phyloP scores from a whole-genome alignment of 768 basidiomycete species.

The Termitomyces sp. region DNA sequence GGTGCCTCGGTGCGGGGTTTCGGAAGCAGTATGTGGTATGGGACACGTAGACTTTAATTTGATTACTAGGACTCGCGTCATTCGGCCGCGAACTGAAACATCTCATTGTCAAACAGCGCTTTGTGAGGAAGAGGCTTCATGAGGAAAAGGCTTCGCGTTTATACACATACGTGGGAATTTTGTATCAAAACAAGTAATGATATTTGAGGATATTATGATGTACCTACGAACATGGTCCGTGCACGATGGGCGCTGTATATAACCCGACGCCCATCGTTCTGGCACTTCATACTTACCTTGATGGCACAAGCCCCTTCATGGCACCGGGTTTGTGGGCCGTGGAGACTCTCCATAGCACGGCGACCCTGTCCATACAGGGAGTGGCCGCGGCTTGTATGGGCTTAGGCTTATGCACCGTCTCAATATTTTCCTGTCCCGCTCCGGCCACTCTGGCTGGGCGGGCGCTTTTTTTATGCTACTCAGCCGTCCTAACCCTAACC shows the following conservation, averaged over 20 bases:
- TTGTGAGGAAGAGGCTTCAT: too few relatives aligned
- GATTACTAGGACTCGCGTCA: background rate
- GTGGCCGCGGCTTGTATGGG: constrained; percentile 49
- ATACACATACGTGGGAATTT: too few relatives aligned
- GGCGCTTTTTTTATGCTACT: constrained; percentile 34
- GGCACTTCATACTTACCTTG: constrained; percentile 58
- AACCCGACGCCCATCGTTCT: constrained; percentile 5
- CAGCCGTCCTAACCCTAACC: constrained; percentile 46
- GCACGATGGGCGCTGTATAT: constrained; percentile 31
- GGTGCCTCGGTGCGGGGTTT: too few relatives aligned
- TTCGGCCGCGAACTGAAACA: background rate
- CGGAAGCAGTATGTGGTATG: background rate
- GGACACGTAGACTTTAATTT: background rate
- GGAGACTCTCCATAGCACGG: constrained; percentile 64
- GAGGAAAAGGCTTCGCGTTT: too few relatives aligned
- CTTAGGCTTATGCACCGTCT: constrained; percentile 63
- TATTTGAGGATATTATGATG: background rate
- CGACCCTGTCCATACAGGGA: constrained; percentile 68
- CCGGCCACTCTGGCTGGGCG: constrained; percentile 46
- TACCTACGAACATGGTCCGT: constrained; percentile 32
- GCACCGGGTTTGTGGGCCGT: constrained; percentile 54
- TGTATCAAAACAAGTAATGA: background rate
- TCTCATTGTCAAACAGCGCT: too few relatives aligned
- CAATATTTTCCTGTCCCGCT: constrained; percentile 62
- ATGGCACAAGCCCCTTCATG: constrained; percentile 56